Evolutionary conservation across 257 asterid species (phyloP), one percentile per base, ranked within the genome.

Genomic region (Penstemon eatonii): DNA sequence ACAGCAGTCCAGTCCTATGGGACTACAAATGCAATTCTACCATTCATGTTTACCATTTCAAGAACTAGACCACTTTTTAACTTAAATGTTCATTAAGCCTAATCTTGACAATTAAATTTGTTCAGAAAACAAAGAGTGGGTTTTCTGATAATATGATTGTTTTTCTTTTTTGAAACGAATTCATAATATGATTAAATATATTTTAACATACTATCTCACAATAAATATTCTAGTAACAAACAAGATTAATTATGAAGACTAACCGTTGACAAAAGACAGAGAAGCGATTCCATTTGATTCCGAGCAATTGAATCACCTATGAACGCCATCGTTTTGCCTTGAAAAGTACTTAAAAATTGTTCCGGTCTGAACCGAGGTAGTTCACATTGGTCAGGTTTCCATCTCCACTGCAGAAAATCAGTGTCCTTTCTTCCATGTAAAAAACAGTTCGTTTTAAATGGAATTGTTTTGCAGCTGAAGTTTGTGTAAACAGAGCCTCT

Each of bases 261-360:
- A 45, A 89, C 97, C 92, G 66, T 70, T 15, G 95, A 84, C 46
- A 88, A 71, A 42, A 86, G 82, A 68, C 97, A 90, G 12, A 84
- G 85, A 51, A 88, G 92, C 33, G 97, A 90, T 57, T 90, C 96
- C 85, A 86, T 75, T 44, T 90, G 97, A 38, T 90, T 88, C 63
- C 92, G 65, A 41, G 89, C 86, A 3, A 90, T 13, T 0, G 97
- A 86, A 60, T 90, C 97, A 3, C 96, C 96, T 10, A 90, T 49
- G 70, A 91, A 91, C 2, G 90, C 91, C 89, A 91, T 74, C 3
- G 78, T 85, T 79, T 80, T 91, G 8, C 87, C 91, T 41, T 38
- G 72, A 1, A 88, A 71, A 8, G 60, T 41, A 4, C 40, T 37
- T 0, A 91, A 78, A 69, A 91, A 91, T 0, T 3, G 7, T 2